These are phyloP conservation scores for Exophiala spinifera DNA, from an alignment of 2,329 filamentous ascomycete species.

Conservation along the genomic window DNA sequence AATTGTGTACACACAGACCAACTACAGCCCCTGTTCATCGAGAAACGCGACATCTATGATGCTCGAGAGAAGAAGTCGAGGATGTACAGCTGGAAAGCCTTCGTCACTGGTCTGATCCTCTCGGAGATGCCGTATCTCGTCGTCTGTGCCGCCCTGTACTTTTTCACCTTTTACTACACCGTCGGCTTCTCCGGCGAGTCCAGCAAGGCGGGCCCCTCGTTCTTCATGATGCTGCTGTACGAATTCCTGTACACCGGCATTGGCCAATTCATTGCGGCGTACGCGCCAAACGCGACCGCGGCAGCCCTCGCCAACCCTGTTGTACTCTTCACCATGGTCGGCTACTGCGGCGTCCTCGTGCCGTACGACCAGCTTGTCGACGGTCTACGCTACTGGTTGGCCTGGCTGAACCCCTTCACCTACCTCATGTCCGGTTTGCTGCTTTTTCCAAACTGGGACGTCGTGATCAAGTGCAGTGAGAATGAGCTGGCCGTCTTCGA, in stretches of 20 bases:
- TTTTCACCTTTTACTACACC: slow-evolving; percentile 44
- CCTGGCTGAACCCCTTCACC: slow-evolving; percentile 84
- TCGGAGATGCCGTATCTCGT: slow-evolving; percentile 70
- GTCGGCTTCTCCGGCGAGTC: too few species aligned
- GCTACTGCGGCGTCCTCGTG: slow-evolving; percentile 72
- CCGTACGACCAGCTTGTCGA: slow-evolving; percentile 59
- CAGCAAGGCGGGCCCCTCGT: slow-evolving; percentile 54
- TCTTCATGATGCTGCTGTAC: slow-evolving; percentile 65
- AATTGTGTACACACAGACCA: slow-evolving; percentile 22
- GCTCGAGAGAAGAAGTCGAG: slow-evolving; percentile 64
- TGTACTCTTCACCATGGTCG: slow-evolving; percentile 67
- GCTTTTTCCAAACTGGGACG: slow-evolving; percentile 67
- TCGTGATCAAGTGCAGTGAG: slow-evolving; percentile 60
- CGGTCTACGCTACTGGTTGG: too few species aligned
- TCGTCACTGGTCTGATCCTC: slow-evolving; percentile 65
- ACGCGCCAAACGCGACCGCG: slow-evolving; percentile 61
- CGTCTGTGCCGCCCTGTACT: slow-evolving; percentile 73
- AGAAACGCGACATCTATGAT: slow-evolving; percentile 65
- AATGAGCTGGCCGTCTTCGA: slow-evolving; percentile 59
- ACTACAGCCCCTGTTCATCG: slow-evolving; percentile 61
- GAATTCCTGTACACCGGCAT: slow-evolving; percentile 68
- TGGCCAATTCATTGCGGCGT: slow-evolving; percentile 77
- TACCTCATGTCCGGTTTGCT: slow-evolving; percentile 74
- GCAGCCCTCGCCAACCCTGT: slow-evolving; percentile 69
- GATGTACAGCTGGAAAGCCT: slow-evolving; percentile 73